Conservation (phyloP, 23 red algal genomes). For the Gracilaria domingensis region DNA sequence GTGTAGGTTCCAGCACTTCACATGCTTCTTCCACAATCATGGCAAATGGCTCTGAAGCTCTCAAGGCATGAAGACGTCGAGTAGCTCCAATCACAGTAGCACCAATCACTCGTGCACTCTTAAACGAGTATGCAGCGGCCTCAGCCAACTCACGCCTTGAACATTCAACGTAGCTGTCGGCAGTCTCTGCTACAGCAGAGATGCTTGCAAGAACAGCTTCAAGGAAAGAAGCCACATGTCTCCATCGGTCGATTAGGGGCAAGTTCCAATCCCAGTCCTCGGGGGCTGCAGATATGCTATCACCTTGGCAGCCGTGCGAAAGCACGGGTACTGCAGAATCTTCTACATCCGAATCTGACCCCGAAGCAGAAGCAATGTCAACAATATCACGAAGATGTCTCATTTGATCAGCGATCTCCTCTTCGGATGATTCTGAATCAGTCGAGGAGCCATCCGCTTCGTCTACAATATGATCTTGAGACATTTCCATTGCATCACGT, state of each 20-base stretch:
- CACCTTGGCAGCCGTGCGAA: background rate
- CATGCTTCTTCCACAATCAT: conserved; percentile 72
- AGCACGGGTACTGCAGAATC: background rate
- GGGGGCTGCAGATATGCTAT: background rate
- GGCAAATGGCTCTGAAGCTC: conserved; percentile 66
- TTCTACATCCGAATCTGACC: conserved; percentile 19
- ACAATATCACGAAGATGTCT: conserved; percentile 39
- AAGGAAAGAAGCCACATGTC: conserved; percentile 24
- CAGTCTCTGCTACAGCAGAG: background rate
- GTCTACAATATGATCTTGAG: too few species aligned
- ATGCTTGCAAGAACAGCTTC: background rate
- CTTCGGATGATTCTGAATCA: conserved; percentile 20
- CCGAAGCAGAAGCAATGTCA: conserved; percentile 11
- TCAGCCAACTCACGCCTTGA: conserved; percentile 36
- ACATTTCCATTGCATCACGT: background rate
- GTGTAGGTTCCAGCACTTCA: conserved; percentile 60
- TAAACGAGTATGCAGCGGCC: conserved; percentile 41
- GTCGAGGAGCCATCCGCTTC: background rate
- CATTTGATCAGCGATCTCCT: conserved; percentile 46
- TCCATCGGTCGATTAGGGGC: conserved; percentile 1
- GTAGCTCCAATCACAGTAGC: conserved; percentile 61
- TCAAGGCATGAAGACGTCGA: conserved; percentile 41
- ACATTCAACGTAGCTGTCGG: conserved; percentile 46
- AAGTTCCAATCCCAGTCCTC: conserved; percentile 43
- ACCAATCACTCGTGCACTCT: conserved; percentile 45